Evolutionary conservation across 257 asterid genomes (phyloP).

Genomic region (Anisodus acutangulus): DNA sequence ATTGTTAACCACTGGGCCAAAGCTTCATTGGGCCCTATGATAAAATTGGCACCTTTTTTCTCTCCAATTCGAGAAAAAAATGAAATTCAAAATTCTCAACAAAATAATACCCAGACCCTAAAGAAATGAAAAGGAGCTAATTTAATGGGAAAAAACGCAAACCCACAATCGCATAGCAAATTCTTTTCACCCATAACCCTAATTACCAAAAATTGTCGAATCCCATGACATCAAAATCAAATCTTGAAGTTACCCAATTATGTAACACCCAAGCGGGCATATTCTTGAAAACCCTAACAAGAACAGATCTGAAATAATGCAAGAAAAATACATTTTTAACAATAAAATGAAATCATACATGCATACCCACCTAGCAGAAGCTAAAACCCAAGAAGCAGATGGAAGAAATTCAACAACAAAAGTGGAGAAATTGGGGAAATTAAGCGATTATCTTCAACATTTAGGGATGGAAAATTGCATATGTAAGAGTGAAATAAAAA

Average conservation of each 20-base stretch:
- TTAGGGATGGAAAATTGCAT: background rate
- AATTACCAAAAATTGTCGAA: background rate
- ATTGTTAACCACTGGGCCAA: background rate
- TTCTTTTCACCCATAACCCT: background rate
- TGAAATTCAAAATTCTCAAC: background rate
- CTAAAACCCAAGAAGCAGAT: conserved; percentile 10
- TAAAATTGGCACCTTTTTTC: background rate
- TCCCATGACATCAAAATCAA: background rate
- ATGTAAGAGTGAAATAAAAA: background rate
- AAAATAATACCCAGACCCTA: background rate
- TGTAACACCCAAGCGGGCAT: background rate
- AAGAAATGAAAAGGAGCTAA: background rate
- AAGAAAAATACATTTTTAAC: background rate
- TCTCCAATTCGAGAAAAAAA: background rate
- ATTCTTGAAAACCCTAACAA: conserved; percentile 23
- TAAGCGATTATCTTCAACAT: conserved; percentile 14
- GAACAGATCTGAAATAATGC: conserved; percentile 19
- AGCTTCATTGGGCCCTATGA: background rate
- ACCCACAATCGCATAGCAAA: background rate
- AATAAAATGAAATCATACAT: background rate
- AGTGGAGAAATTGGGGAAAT: background rate
- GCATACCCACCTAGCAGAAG: conserved; percentile 23
- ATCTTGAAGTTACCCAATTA: background rate
- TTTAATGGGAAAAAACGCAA: background rate
- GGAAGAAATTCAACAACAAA: conserved; percentile 1